Conservation (phyloP, 805 yeast genomes). For the Candida krabiensis region DNA sequence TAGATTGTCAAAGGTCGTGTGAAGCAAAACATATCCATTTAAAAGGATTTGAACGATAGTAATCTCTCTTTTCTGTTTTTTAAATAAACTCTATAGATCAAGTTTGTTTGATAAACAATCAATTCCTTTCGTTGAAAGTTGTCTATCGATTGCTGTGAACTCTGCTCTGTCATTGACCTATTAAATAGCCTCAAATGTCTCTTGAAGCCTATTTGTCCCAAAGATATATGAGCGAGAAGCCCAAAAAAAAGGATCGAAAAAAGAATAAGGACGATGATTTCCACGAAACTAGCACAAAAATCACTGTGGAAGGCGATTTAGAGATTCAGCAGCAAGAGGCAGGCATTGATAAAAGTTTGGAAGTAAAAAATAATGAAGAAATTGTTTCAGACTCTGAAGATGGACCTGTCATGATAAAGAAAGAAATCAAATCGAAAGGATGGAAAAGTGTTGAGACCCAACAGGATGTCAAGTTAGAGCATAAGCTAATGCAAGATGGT, state of each 20-base stretch:
- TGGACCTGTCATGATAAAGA: slow-evolving; percentile 20
- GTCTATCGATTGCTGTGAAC: too few species aligned
- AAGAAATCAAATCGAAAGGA: slow-evolving; percentile 15
- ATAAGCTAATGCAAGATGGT: slow-evolving; percentile 22
- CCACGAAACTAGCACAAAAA: slow-evolving; percentile 1
- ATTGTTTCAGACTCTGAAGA: slow-evolving; percentile 19
- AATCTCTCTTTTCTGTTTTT: too few species aligned
- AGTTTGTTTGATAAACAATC: too few species aligned
- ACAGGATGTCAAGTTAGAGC: slow-evolving; percentile 16
- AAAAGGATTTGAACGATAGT: too few species aligned
- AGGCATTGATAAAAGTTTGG: neutral
- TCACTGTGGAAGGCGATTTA: slow-evolving; percentile 3
- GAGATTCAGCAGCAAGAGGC: neutral
- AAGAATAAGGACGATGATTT: slow-evolving; percentile 18
- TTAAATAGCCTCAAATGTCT: too few species aligned
- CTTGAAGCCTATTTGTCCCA: slow-evolving; percentile 46
- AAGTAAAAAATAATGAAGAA: slow-evolving; percentile 11
- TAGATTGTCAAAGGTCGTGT: too few species aligned
- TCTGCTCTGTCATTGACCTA: too few species aligned
- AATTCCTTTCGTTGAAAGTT: too few species aligned
- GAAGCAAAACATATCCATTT: too few species aligned
- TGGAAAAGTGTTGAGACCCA: slow-evolving; percentile 23
- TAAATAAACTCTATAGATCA: too few species aligned
- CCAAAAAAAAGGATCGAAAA: slow-evolving; percentile 24
- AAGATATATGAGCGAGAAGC: slow-evolving; percentile 39